phyloP scores from a whole-genome alignment of 768 basidiomycete genomes.

The Rhizopogon rudus region DNA sequence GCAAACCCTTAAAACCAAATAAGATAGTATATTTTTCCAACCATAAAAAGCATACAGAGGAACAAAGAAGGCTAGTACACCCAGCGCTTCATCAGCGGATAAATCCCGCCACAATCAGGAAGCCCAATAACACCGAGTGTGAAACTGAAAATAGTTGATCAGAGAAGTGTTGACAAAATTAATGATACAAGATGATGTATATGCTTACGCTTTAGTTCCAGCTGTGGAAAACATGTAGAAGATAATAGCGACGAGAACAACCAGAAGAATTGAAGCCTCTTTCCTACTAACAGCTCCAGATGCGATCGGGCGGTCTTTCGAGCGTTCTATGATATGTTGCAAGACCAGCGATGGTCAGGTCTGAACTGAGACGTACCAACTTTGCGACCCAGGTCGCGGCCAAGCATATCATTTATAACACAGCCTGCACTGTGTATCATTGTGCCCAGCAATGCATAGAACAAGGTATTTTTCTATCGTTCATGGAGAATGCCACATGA shows the following conservation, averaged over 20 bases:
- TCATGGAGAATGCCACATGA: too few relatives aligned
- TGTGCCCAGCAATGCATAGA: not conserved
- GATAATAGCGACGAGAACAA: constrained; percentile 19
- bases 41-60: constrained; percentile 13
- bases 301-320: constrained; percentile 41
- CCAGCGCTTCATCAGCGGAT: constrained; percentile 24
- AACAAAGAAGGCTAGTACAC: constrained; percentile 25
- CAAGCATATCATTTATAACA: constrained; percentile 53
- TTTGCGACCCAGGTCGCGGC: constrained; percentile 45
- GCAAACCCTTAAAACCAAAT: too few relatives aligned
- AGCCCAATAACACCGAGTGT: constrained; percentile 14
- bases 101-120: constrained; percentile 15
- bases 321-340: constrained; percentile 36
- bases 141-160: constrained; percentile 5
- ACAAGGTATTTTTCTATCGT: too few relatives aligned
- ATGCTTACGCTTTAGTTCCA: not conserved
- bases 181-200: not conserved
- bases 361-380: too few relatives aligned
- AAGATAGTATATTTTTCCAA: not conserved
- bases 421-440: constrained; percentile 43
- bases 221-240: constrained; percentile 9
- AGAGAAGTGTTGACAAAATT: not conserved
- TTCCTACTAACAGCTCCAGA: constrained; percentile 43
- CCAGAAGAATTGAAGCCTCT: constrained; percentile 35
- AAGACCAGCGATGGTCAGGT: constrained; percentile 7